Conservation (phyloP, 441 rosid genomes). For the Aleurites moluccanus region DNA sequence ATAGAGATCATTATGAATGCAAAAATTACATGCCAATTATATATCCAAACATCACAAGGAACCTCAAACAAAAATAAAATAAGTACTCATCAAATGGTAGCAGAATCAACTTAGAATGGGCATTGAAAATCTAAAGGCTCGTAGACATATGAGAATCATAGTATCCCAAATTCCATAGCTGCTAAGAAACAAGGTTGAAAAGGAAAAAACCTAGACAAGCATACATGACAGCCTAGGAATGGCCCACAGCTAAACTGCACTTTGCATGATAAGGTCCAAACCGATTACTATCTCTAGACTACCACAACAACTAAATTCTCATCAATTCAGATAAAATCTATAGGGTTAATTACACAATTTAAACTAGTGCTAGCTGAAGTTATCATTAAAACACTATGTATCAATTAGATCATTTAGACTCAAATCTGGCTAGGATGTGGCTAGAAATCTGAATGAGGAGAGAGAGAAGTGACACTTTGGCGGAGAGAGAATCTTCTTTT, state of each 20-base stretch:
- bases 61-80: neutral
- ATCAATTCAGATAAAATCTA: neutral
- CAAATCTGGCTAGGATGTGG: neutral
- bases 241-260: neutral
- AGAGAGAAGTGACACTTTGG: neutral
- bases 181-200: neutral
- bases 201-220: neutral
- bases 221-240: neutral
- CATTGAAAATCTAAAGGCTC: neutral
- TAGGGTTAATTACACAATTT: neutral
- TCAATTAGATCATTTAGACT: neutral
- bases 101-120: neutral
- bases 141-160: neutral
- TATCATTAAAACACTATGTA: neutral
- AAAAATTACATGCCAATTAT: neutral
- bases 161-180: neutral
- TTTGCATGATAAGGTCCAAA: neutral
- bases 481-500: neutral
- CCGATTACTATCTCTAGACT: neutral
- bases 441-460: neutral
- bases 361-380: neutral
- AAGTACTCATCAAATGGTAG: neutral
- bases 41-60: conserved; percentile 6
- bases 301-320: neutral
- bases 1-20: neutral